These are phyloP conservation scores for Leishmania mexicana DNA, from an alignment of 208 protist species.

Conservation along the genomic window DNA sequence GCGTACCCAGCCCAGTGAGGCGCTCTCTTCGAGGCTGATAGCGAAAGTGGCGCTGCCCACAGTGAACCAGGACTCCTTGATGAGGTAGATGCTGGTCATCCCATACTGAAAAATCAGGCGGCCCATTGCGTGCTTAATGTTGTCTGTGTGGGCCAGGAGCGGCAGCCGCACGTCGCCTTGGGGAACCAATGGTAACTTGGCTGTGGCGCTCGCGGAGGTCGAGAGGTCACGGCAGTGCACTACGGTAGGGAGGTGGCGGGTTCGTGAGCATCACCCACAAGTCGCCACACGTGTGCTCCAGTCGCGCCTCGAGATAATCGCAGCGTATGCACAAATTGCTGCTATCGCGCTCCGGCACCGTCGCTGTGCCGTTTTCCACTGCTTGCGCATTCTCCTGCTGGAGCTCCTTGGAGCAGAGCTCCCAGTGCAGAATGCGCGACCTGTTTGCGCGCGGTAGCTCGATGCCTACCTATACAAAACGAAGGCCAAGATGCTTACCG, in stretches of 20 bases:
- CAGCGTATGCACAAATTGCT: constrained; percentile 31
- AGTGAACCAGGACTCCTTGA: constrained; percentile 46
- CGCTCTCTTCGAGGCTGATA: constrained; percentile 35
- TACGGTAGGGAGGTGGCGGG: constrained; percentile 30
- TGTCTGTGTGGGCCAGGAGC: constrained; percentile 38
- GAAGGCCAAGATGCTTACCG: constrained; percentile 58
- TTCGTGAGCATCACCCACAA: constrained; percentile 64
- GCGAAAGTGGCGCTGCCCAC: constrained; percentile 50
- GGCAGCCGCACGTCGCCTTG: constrained; percentile 46
- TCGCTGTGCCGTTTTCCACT: constrained; percentile 20
- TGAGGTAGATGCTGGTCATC: constrained; percentile 30
- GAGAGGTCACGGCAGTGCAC: constrained; percentile 54
- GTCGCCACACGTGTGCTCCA: constrained; percentile 34
- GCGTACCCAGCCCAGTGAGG: constrained; percentile 12
- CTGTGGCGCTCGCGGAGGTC: constrained; percentile 33
- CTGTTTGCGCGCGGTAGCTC: constrained; percentile 10
- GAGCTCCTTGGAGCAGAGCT: constrained; percentile 62
- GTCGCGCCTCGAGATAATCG: constrained; percentile 37
- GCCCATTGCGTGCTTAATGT: constrained; percentile 33
- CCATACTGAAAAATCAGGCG: constrained; percentile 36
- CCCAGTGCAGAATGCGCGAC: constrained; percentile 69
- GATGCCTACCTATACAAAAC: constrained; percentile 46
- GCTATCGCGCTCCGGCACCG: constrained; percentile 36
- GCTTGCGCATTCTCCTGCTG: constrained; percentile 26
- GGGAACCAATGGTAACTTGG: constrained; percentile 42